Evolutionary conservation across 2,329 filamentous ascomycete species (phyloP), one percentile per base, ranked within the genome.

Genomic region (Phyllachora maydis): DNA sequence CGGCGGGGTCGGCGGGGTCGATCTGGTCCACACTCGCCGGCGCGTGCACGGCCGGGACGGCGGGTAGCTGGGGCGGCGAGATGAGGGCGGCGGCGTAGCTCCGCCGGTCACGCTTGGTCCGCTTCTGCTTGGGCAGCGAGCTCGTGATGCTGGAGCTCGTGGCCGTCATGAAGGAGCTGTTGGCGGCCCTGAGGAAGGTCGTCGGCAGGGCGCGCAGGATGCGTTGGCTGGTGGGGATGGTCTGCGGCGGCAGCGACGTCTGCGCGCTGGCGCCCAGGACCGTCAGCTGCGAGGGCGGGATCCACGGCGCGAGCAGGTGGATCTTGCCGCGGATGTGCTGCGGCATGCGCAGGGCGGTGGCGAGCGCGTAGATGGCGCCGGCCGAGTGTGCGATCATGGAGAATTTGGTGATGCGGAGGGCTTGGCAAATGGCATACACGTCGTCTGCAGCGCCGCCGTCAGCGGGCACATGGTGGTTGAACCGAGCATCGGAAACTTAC

Each of bases 351-450:
- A 98, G 57, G 0, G 88, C 88, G 1, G 88, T 95, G 0, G 88
- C 88, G 11, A 98, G 63, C 2, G 88, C 88, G 41, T 98, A 98
- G 24, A 98, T 91, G n/a, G 88, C 85, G 10, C 88, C 88, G 1
- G 88, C 88, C 1, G 85, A 95, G 46, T 98, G 88, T 2, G 88
- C 88, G 2, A 98, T 61, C 11, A 98, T 77, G 5, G 85, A 95
- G 42, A 98, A 98, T 35, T 92, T 91, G 8, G 74, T 88, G 32
- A 98, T 90, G 35, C 81, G 83, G 21, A 98, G 59, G 9, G 76
- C 59, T 40, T 92, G 79, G 44, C 88, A 98, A 28, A 98, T 91
- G 24, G 83, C 74, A 29, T 90, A 77, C 9, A 98, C 81, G 46
- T 98, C 88, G 39, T 66, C 61, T 65, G 28, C 3, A 29, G 3